These are phyloP conservation scores for Lenwebbia sp. DNA, from an alignment of 345 rosid species.

Conservation along the genomic window DNA sequence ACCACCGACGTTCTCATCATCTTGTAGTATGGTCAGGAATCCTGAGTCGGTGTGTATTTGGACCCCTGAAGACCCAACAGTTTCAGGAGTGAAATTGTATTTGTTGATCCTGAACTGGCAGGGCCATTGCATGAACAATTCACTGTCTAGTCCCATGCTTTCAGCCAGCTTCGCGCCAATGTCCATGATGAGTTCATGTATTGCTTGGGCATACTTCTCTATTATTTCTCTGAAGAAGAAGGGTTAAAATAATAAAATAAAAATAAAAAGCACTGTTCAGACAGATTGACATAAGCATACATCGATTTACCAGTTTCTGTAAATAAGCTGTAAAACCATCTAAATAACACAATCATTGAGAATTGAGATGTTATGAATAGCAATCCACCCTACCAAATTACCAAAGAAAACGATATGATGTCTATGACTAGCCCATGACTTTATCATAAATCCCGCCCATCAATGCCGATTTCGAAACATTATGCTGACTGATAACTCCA, in stretches of 20 bases:
- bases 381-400: background rate
- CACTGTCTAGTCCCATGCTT: conserved; percentile 30
- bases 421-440: background rate
- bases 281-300: background rate
- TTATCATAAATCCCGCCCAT: background rate
- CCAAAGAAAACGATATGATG: background rate
- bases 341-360: background rate
- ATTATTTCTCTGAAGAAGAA: conserved; percentile 38
- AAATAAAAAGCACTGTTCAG: background rate
- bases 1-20: conserved; percentile 75
- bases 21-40: conserved; percentile 78
- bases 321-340: background rate
- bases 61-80: conserved; percentile 64
- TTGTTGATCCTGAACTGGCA: conserved; percentile 85
- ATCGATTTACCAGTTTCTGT: background rate
- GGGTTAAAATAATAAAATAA: background rate
- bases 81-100: conserved; percentile 63
- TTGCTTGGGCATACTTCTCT: conserved; percentile 44
- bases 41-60: conserved; percentile 84
- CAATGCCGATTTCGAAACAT: background rate
- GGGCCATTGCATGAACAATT: conserved; percentile 52
- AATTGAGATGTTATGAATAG: background rate
- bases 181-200: conserved; percentile 36
- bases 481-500: background rate
- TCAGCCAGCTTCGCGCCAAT: conserved; percentile 43